phyloP scores from a whole-genome alignment of 169 alveolate genomes.

The Babesia divergens region DNA sequence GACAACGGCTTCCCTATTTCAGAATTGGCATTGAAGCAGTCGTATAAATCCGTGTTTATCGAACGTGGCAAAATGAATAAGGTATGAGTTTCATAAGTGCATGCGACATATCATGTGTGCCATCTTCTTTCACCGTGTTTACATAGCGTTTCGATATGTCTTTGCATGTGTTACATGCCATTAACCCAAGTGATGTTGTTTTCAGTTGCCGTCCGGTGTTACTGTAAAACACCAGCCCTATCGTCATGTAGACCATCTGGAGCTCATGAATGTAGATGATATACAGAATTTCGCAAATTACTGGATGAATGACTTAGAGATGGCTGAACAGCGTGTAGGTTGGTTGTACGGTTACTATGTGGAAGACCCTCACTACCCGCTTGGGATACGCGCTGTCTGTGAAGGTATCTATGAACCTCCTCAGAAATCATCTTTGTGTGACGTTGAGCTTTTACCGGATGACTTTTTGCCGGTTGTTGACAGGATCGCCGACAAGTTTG shows the following conservation, averaged over 20 bases:
- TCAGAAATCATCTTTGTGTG: conserved; percentile 81
- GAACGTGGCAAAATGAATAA: conserved; percentile 73
- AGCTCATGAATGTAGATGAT: conserved; percentile 93
- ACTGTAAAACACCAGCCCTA: conserved; percentile 91
- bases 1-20: conserved; percentile 72
- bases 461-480: conserved; percentile 79
- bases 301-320: conserved; percentile 86
- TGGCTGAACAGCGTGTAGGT: conserved; percentile 92
- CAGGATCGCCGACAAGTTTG: conserved; percentile 87
- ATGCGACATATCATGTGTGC: background rate
- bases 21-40: conserved; percentile 75
- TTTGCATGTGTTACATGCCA: background rate
- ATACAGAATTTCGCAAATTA: conserved; percentile 87
- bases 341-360: conserved; percentile 97
- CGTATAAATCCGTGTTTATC: conserved; percentile 63
- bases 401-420: conserved; percentile 97
- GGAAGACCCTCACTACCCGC: conserved; percentile 93
- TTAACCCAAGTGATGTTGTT: background rate
- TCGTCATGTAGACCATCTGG: conserved; percentile 97
- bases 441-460: conserved; percentile 66
- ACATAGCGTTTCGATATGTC: background rate
- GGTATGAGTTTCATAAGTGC: conserved; percentile 7
- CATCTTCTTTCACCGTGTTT: background rate
- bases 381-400: conserved; percentile 95
- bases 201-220: conserved; percentile 91